Percentiles rank a stretch among this genome's conserved stretches.
Conservation (phyloP, 192 early-diverging fungal species). For the Coemansia sp. region DNA sequence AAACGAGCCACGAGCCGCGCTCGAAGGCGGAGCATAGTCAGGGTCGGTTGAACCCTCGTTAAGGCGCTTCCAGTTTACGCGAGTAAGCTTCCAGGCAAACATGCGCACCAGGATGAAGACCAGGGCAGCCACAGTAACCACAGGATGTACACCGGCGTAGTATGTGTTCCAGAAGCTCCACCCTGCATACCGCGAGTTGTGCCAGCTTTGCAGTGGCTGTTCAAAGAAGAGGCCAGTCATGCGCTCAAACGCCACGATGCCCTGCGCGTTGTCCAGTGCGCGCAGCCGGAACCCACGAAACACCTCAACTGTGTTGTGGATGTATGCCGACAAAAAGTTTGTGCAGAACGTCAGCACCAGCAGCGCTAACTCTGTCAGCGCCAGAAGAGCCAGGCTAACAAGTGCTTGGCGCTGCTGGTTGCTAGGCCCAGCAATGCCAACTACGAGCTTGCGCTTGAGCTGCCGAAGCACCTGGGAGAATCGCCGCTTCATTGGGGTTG, state of each 20-base stretch:
- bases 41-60: slow-evolving; percentile 30
- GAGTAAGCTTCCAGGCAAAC: slow-evolving; percentile 53
- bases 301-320: slow-evolving; percentile 49
- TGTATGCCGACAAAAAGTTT: slow-evolving; percentile 53
- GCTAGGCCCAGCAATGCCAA: slow-evolving; percentile 42
- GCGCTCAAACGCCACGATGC: slow-evolving; percentile 47
- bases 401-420: slow-evolving; percentile 50
- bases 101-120: slow-evolving; percentile 52
- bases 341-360: slow-evolving; percentile 53
- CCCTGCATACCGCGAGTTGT: slow-evolving; percentile 32
- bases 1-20: slow-evolving; percentile 30
- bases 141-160: slow-evolving; percentile 52
- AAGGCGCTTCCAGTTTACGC: slow-evolving; percentile 54
- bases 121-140: slow-evolving; percentile 45
- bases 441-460: slow-evolving; percentile 48
- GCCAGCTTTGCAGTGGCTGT: slow-evolving; percentile 53
- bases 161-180: slow-evolving; percentile 56
- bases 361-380: slow-evolving; percentile 48
- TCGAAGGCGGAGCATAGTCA: slow-evolving; percentile 30
- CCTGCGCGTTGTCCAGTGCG: slow-evolving; percentile 47
- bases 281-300: slow-evolving; percentile 51
- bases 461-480: slow-evolving; percentile 39
- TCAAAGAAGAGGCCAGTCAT: slow-evolving; percentile 42
- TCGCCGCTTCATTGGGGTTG: slow-evolving; percentile 40
- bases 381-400: slow-evolving; percentile 43